These are phyloP conservation scores for Syzygium grande DNA, from an alignment of 345 rosid genomes.

Conservation along the genomic window DNA sequence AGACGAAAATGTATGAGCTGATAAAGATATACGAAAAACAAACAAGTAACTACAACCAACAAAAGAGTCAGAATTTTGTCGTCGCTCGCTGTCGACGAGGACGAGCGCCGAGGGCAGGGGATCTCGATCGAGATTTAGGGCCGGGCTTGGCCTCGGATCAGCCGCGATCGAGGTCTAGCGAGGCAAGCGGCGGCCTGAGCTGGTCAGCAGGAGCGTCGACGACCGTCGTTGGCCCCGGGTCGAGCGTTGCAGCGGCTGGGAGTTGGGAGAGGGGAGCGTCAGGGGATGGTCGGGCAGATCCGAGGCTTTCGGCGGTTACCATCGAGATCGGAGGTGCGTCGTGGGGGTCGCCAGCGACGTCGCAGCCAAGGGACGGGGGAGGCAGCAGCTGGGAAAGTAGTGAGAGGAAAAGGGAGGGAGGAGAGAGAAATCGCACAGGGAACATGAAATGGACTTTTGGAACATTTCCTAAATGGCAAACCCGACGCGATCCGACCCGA, in stretches of 20 bases:
- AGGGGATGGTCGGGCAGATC: background rate
- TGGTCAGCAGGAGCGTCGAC: background rate
- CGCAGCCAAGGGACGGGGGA: no score
- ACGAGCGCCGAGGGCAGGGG: background rate
- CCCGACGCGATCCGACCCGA: no score
- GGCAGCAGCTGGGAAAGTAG: no score
- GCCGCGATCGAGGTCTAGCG: background rate
- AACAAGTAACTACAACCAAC: background rate
- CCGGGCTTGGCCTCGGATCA: no score
- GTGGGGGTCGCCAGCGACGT: background rate
- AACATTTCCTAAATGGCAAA: no score
- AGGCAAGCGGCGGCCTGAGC: constrained; percentile 2
- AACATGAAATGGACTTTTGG: no score
- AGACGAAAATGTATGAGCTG: background rate
- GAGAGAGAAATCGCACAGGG: no score
- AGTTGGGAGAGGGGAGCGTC: background rate
- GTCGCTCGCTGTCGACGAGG: background rate
- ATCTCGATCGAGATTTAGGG: background rate
- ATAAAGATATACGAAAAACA: background rate
- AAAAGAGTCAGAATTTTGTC: background rate
- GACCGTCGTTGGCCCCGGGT: background rate
- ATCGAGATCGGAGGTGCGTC: background rate
- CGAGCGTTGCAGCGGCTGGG: background rate
- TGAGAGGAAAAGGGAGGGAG: no score
- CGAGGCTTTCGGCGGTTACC: background rate